Evolutionary conservation across 2,329 filamentous ascomycete species (phyloP), one percentile per base, ranked within the genome.

Genomic region (Fusarium staphyleae): DNA sequence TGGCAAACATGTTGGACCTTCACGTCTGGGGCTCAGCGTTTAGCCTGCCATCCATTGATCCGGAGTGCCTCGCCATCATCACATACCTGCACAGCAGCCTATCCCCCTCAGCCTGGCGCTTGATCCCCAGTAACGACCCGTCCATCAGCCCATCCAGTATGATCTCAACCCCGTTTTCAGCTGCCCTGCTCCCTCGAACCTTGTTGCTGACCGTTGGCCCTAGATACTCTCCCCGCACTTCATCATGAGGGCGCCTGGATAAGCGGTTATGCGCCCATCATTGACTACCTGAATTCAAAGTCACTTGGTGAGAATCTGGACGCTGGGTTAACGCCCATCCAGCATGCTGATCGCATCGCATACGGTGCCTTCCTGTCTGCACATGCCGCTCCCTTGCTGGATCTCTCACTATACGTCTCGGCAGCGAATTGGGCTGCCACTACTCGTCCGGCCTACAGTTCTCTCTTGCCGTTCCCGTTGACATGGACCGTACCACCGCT

Each of bases 1-100:
- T 55, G 34, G 33, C 50, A 37, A 49, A 39, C 42, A 76, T 75
- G 74, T 59, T 76, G 42, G 85, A 93, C 75, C 84, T 99, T 55
- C 89, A 96, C 75, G 83, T 96, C 69, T 96, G 93, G 88, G 93
- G 93, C 42, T 87, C 91, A 48, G 93, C 90, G 33, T 96, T 96
- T 72, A 87, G 87, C 33, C 84, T 97, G 36, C 88, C 93, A 12
- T 98, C 95, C 35, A 89, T 98, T 67, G 93, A 98, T 69, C 81
- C 93, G 37, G 90, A 96, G 78, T 98, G 93, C 70, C 84, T 96
- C 55, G 93, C 93, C 22, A 81, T 88, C 35, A 86, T 96, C 62
- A 86, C 90, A 46, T 93, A 93, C 71, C 80, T 96, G 51, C 82
- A 85, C 55, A 78, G 85, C 65, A 81, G 81, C 52, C 77, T 90